Evolutionary conservation across 1,284 basidiomycete species (phyloP), one percentile per base, ranked within the genome.

Genomic region (Ceratobasidium sp.): DNA sequence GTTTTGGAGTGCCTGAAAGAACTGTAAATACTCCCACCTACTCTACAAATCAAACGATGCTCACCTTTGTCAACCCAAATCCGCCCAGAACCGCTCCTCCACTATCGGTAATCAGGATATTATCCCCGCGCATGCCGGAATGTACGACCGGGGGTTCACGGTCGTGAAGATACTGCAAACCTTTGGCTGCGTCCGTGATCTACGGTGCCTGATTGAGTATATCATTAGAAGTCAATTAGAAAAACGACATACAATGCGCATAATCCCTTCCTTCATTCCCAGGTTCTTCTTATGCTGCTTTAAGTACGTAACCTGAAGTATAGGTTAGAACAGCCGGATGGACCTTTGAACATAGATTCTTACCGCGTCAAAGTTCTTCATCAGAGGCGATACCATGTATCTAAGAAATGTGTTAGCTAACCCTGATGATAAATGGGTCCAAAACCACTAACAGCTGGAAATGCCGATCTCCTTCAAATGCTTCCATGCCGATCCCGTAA

Each of bases 401-500:
- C 74, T 76, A 59, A 7, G 0, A 46, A 56, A 7, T 7, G 13
- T 13, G 1, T 68, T 17, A 68, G 33, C 13, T 2, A 56, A 26
- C 26, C 33, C 17, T 9, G 4, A 10, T 1, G 2, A 42, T 0
- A 12, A 54, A 42, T 9, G 4, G 33, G 26, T n/a, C n/a, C n/a
- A n/a, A 2, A n/a, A 42, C 17, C 3, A 44, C 73, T 54, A n/a
- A 76, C 74, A 76, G 26, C 56, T 76, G 74, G 54, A 76, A 76
- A 61, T 67, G 64, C n/a, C 59, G 46, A 6, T 67, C 64, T 2
- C 40, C n/a, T 33, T 66, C 74, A 57, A 57, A 76, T 10, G 65
- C 52, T 28, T 76, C 74, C 74, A 76, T 67, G 13, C 74, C 74
- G 20, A 76, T 48, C 2, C 74, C 74, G 48, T 76, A 76, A n/a